Evolutionary conservation across 768 basidiomycete genomes (phyloP).

Genomic region (Trametopsis cervina): DNA sequence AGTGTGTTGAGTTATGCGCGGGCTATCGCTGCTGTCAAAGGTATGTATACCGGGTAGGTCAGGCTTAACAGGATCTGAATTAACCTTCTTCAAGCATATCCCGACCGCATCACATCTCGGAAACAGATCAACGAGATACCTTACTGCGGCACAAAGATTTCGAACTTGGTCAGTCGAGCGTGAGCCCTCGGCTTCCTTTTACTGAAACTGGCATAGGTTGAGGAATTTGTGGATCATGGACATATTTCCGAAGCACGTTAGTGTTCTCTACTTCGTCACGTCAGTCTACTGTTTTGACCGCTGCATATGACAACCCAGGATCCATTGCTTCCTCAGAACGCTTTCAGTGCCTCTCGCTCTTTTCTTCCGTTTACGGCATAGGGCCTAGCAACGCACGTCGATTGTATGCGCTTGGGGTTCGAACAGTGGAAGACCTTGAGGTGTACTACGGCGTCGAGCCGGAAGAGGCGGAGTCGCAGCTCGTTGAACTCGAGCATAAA

Average conservation of each 20-base stretch:
- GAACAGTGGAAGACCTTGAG: slow-evolving; percentile 64
- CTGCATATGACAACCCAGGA: slow-evolving; percentile 1
- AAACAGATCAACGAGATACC: slow-evolving; percentile 28
- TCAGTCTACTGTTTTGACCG: too few relatives aligned
- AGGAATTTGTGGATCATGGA: slow-evolving; percentile 52
- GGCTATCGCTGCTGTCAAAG: slow-evolving; percentile 52
- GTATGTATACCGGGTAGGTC: slow-evolving; percentile 1
- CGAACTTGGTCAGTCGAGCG: slow-evolving; percentile 22
- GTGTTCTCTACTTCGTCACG: slow-evolving; percentile 16
- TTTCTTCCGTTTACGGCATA: slow-evolving; percentile 65
- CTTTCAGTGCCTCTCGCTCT: slow-evolving; percentile 48
- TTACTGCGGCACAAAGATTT: slow-evolving; percentile 33
- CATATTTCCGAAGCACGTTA: slow-evolving; percentile 54
- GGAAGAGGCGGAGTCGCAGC: slow-evolving; percentile 22
- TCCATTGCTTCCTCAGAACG: slow-evolving; percentile 39
- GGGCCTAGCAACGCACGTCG: slow-evolving; percentile 63
- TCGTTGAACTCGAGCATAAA: slow-evolving; percentile 21
- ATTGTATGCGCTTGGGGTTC: slow-evolving; percentile 58
- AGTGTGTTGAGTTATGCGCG: slow-evolving; percentile 70
- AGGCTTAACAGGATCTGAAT: not conserved
- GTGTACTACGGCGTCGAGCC: slow-evolving; percentile 48
- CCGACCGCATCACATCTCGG: slow-evolving; percentile 22
- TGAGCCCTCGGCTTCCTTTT: not conserved
- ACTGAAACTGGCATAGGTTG: slow-evolving; percentile 35
- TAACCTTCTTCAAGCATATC: slow-evolving; percentile 23